Base-by-base conservation (phyloP, 2,329 filamentous ascomycete species). In the Ophiocordyceps camponoti-floridani region DNA sequence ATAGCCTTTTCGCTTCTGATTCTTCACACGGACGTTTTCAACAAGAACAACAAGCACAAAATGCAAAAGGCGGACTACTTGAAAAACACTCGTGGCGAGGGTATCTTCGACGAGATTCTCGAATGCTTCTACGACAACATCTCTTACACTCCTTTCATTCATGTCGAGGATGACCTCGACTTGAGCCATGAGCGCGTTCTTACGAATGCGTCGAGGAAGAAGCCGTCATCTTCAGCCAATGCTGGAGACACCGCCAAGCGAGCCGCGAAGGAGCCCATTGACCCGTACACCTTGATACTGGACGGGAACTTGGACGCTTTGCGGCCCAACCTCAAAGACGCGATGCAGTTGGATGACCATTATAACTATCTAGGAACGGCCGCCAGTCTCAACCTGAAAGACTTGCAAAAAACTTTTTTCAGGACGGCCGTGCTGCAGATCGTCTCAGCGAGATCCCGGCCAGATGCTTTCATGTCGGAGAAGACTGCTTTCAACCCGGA, bases 51-150 rank as follows among this genome's bases (percentile, higher is more conserved):
- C 66, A 96, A 96, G 65, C 77, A 91, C 61, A 98, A 98, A 63
- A 98, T 98, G 91, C 87, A 94, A 57, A 93, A 94, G 58, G 66
- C 74, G 1, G 91, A 96, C 56, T 98, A 98, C 62, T 72, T 96
- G 53, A 95, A 93, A 62, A 96, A 96, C 58, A 93, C 88, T 0
- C 79, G 79, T 19, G 87, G 84, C 3, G 88, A 96, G 58, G 86
- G 86, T 13, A 84, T 96, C n/a, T 84, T 84, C 44, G 84, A 93
- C 51, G 89, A 96, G 51, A 84, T 96, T 40, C 69, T 96, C 13
- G 87, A 87, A 55, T 95, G 89, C 58, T 93, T 98, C 58, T 98
- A 96, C 63, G 91, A 98, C 66, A 98, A 98, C 58, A 94, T 98
- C 52, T 84, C 83, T 47, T 98, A 98, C 59, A 98, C 91, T 2